Evolutionary conservation across 202 grass and related monocot species (phyloP).

Genomic region (Schoenoplectus tabernaemontani): DNA sequence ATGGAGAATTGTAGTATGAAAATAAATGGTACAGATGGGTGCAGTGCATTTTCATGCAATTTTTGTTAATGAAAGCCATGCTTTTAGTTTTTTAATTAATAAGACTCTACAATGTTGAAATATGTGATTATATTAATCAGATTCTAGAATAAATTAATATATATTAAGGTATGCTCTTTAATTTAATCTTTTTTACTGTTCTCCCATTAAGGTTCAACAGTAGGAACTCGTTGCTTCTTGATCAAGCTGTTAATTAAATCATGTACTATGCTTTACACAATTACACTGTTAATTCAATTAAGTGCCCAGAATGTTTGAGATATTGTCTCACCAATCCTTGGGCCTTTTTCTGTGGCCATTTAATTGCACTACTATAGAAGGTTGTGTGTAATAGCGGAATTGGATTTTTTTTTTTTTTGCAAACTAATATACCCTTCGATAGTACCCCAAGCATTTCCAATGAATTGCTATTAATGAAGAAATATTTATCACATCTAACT

Average conservation of each 20-base stretch:
- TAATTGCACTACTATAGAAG: neutral
- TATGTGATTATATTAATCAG: no score
- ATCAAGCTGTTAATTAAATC: no score
- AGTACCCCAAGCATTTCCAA: neutral
- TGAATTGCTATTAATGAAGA: neutral
- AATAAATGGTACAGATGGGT: neutral
- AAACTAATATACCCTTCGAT: neutral
- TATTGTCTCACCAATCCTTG: neutral
- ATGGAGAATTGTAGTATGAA: neutral
- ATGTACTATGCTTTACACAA: no score
- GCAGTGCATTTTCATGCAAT: neutral
- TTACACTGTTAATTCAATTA: no score
- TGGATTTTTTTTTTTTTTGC: no score
- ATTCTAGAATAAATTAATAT: no score
- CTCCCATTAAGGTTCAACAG: no score
- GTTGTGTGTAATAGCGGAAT: no score
- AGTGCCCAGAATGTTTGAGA: no score
- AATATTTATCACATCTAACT: neutral
- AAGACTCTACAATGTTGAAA: neutral
- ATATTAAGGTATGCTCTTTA: no score
- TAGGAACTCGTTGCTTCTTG: no score
- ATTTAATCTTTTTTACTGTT: no score
- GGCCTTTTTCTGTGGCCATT: neutral
- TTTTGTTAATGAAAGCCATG: neutral
- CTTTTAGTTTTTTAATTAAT: neutral